phyloP scores from a whole-genome alignment of 805 yeast species.

The Teunomyces stri region DNA sequence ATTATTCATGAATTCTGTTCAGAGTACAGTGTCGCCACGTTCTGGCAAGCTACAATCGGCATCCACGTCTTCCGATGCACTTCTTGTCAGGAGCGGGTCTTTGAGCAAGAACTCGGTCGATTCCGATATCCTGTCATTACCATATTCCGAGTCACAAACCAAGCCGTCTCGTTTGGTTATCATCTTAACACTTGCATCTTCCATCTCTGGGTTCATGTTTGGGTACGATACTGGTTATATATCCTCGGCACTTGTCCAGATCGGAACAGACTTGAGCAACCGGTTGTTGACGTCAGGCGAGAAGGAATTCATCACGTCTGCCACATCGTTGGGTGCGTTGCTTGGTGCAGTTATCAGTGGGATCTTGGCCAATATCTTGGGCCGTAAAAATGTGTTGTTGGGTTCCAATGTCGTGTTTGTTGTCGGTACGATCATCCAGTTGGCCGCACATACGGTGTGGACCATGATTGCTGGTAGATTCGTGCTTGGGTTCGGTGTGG shows the following conservation, averaged over 20 bases:
- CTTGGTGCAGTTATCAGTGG: constrained; percentile 81
- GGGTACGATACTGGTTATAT: constrained; percentile 98
- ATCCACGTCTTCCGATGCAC: neutral
- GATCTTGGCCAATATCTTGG: constrained; percentile 72
- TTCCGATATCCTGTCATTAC: constrained; percentile 1
- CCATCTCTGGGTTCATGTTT: constrained; percentile 93
- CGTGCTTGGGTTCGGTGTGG: constrained; percentile 95
- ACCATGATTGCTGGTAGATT: constrained; percentile 90
- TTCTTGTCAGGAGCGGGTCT: constrained; percentile 2
- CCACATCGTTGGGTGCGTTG: constrained; percentile 92
- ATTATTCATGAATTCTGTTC: neutral
- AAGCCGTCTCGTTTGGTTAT: constrained; percentile 64
- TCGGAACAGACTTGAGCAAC: constrained; percentile 67
- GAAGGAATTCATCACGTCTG: constrained; percentile 88
- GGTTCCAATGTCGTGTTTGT: constrained; percentile 79
- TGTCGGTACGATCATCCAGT: constrained; percentile 81
- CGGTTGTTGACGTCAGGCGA: constrained; percentile 66
- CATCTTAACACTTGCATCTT: constrained; percentile 68
- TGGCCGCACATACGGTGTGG: constrained; percentile 80
- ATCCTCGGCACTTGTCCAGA: constrained; percentile 85
- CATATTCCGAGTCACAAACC: constrained; percentile 11
- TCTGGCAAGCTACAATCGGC: neutral
- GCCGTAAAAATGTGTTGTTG: constrained; percentile 82
- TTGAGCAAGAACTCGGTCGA: constrained; percentile 3
- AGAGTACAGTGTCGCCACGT: neutral